Evolutionary conservation across 345 rosid species (phyloP), one percentile per base, ranked within the genome.

Genomic region (Noccaea bulbosa): DNA sequence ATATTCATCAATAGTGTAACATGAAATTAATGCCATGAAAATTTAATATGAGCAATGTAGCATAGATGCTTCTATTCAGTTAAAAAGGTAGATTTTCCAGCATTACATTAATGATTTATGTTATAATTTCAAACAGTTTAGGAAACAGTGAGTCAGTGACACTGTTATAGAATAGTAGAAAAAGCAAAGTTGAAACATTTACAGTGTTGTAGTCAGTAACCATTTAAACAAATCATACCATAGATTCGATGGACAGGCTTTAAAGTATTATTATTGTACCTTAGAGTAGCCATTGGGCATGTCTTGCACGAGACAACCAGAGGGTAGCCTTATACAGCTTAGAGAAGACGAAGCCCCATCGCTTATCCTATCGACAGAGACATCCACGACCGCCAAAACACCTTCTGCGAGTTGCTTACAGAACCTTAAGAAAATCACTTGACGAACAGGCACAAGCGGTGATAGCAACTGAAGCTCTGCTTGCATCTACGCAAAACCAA

Each of bases 331-430:
- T 81, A 94, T 75, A 62, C 91, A 88, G 80, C 30, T 83, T 43
- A 10, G 64, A 53, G 76, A 53, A 32, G 57, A 27, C 41, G 32
- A 22, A 54, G 30, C 50, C 5, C 64, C 50, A 17, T 86, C 92
- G 30, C 88, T 66, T 76, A 82, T 75, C 7, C 59, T 53, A 65
- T 90, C 97, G 1, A 93, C 62, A 5, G 97, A 93, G 61, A 93
- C 96, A 73, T 93, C 98, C 8, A 89, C 98, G 65, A 93, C 97
- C 1, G 90, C 94, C 98, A 97, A 91, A 15, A 91, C 88, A 33
- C 94, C 96, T 53, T 87, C 94, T 0, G 94, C 91, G 48, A 81
- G 97, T 68, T 93, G 98, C 86, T 91, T 93, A 83, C 97, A 91
- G 47, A 86, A 91, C 30, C 98, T 82, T 14, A 93, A 88, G 78